phyloP scores from a whole-genome alignment of 176 grass and related monocot genomes.

The Saccharum spontaneum region DNA sequence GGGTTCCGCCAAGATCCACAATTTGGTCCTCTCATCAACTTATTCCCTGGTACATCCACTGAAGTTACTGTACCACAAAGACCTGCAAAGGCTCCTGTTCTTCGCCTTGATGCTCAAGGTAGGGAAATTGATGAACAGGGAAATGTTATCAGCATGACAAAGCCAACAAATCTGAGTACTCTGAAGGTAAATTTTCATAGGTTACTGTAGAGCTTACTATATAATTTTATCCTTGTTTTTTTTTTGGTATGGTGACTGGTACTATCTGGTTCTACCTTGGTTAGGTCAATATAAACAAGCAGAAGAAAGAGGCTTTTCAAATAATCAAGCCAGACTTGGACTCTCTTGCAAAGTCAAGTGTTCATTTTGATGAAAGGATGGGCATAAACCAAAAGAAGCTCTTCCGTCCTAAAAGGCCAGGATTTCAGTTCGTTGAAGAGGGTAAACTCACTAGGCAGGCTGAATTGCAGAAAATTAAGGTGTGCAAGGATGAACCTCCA shows the following conservation, averaged over 20 bases:
- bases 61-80: conserved; percentile 68
- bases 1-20: conserved; percentile 92
- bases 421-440: conserved; percentile 94
- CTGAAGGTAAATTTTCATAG: conserved; percentile 63
- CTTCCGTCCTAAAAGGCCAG: conserved; percentile 77
- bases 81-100: conserved; percentile 77
- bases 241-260: neutral
- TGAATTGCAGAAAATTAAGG: conserved; percentile 91
- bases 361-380: conserved; percentile 92
- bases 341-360: conserved; percentile 69
- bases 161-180: conserved; percentile 82
- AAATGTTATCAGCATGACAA: conserved; percentile 74
- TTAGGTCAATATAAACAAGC: conserved; percentile 97
- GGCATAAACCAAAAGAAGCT: conserved; percentile 87
- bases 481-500: conserved; percentile 24
- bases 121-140: conserved; percentile 96
- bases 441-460: conserved; percentile 85
- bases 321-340: conserved; percentile 98
- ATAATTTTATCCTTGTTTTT: conserved; percentile 4
- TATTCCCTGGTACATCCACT: conserved; percentile 80
- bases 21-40: conserved; percentile 79
- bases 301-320: conserved; percentile 97
- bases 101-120: conserved; percentile 91
- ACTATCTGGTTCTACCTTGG: conserved; percentile 27
- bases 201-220: conserved; percentile 6